Base-by-base conservation (phyloP, 306 rosid species). In the Medicago ruthenica region DNA sequence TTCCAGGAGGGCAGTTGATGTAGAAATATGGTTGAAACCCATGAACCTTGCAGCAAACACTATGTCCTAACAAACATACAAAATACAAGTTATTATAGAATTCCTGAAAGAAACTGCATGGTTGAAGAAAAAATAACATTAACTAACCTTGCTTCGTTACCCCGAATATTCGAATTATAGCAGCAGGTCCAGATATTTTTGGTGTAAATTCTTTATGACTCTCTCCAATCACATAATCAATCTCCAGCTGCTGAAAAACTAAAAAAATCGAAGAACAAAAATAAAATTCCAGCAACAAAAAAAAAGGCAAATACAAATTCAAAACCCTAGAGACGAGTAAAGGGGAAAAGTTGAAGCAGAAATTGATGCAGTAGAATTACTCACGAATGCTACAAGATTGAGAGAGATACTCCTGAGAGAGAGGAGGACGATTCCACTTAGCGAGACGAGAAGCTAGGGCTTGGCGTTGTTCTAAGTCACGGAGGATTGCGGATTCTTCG, bases 11-110 rank as follows among this genome's bases (percentile, higher is more conserved):
- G 80, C 97, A 92, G 83, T 79, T 83, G 68, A 90, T 89, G 82
- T 90, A 95, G 82, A 95, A 95, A 79, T 95, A 95, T 27, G 99
- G 99, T 80, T 95, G 97, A 67, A 95, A 95, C 31, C 99, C 99
- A 62, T 95, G 97, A 82, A 92, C 97, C 18, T 90, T 86, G 88
- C 97, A 90, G 81, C 99, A 95, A 54, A 95, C 92, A 76, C 99
- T 92, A 65, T 89, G 93, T 67, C 99, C 99, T 95, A 80, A 66
- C 18, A 83, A 67, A 83, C 67, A 54, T 14, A 31, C 67, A 83
- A 74, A 73, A 76, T 36, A 72, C 0, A 10, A 75, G 22, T 59
- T 55, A 50, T 77, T 68, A 70, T 70, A 47, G 50, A 55, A 62
- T 65, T 59, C 75, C 70, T 51, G 47, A 7, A 71, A 67, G 7